Base-by-base conservation (phyloP, 306 rosid species). In the Cicer yamashitae region DNA sequence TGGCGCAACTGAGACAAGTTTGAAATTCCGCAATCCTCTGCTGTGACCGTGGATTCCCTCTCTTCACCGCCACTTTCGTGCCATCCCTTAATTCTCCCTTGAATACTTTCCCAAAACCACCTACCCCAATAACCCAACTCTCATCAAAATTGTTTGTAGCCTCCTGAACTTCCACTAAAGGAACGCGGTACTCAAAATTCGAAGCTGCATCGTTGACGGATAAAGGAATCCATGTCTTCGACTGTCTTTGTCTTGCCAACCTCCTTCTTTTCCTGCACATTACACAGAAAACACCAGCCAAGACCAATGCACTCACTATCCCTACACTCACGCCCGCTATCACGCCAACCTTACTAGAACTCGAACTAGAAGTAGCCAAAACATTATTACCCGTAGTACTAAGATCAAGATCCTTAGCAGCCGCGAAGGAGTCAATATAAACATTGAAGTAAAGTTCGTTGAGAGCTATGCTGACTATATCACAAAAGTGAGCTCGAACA, bases 1-100 rank as follows among this genome's bases (percentile, higher is more conserved):
- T 93, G 98, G 39, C 96, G 98, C 61, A 93, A 93, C 73, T 91
- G 98, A 75, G 96, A 90, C 41, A 93, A 76, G 98, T 93, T 77
- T 78, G 86, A 83, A 93, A 93, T 79, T 90, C 98, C 9, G 91
- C 88, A 70, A 91, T 79, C 20, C 96, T 96, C 75, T 93, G 98
- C 67, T 91, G 96, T 30, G 98, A 93, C 66, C 78, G 76, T 2
- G 98, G 91, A 66, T 90, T 91, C 57, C 96, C 94, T 73, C 98
- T 88, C 96, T 93, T 93, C 10, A 87, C 93, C 20, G 98, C 98
- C 69, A 93, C 94, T 85, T 91, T 86, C 18, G 89, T 89, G 62
- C 93, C 96, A 38, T 89, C 96, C 18, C 67, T 87, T 44, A 93
- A 75, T 7, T 67, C 93, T 58, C 96, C 98, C 68, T 87, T 87